Evolutionary conservation across 176 grass and related monocot species (phyloP), one percentile per base, ranked within the genome.

Genomic region (Oryza rufipogon): DNA sequence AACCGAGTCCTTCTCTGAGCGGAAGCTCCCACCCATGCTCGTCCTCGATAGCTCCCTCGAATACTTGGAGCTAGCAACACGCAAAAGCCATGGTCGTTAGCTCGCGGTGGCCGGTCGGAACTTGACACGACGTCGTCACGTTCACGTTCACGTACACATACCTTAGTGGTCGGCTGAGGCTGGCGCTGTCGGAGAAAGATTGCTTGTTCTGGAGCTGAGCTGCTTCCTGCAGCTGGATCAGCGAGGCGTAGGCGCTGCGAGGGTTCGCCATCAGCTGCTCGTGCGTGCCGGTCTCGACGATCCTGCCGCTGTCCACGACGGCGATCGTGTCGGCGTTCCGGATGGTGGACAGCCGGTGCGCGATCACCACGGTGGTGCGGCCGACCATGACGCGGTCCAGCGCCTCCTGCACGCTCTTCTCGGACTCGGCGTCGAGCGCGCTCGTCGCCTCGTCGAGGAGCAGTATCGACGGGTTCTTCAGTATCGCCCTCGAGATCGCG

Each of bases 321-420:
- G 96, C 93, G 33, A 98, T 98, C 0, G 81, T 92, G 79, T 98
- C 96, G 4, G 96, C 93, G 76, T 95, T 95, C 70, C 93, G 64
- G 61, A 98, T 86, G 32, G 96, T 98, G 0, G 96, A 98, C 17
- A 98, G 73, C 1, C 96, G 89, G 80, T 98, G 96, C 51, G 96
- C 96, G 34, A 98, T 86, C 47, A 98, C 91, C 23, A 98, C 92
- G 64, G 91, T 98, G 52, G 96, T 98, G 69, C 96, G 89, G 39
- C 96, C 91, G 20, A 98, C 93, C 96, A 98, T 98, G 70, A 98
- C 91, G 44, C 93, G 84, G 61, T 98, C 96, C 5, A 98, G 86
- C 63, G 96, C 96, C 86, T 95, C 91, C 73, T 98, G 96, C 38
- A 98, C 91, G 58, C 96, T 98, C 88, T 95, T 98, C 83, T 98